Percentiles rank a stretch among this genome's conserved stretches.
Conservation (phyloP, 352 stramenopile genomes). For the Phytophthora fragariae region DNA sequence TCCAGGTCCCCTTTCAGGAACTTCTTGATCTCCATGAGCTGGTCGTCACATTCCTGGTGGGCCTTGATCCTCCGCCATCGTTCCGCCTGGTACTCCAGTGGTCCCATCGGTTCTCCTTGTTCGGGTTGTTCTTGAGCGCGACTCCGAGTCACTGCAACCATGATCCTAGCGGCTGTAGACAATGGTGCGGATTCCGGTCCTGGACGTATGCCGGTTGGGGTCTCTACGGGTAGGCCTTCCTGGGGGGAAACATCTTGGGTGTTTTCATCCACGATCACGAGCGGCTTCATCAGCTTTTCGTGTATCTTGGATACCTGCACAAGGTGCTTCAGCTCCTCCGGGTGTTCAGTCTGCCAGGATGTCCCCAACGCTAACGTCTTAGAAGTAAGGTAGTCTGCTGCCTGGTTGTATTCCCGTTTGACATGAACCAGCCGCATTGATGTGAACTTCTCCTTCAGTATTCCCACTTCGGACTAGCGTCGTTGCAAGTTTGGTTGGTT, state of each 20-base stretch:
- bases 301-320: conserved; percentile 1
- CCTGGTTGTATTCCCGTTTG: too few species aligned
- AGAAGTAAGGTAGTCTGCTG: too few species aligned
- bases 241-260: neutral
- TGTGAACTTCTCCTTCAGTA: too few species aligned
- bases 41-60: too few species aligned
- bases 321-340: neutral
- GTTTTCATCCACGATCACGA: neutral
- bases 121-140: neutral
- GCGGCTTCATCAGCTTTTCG: conserved; percentile 9
- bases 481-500: too few species aligned
- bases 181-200: neutral
- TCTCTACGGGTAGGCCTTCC: neutral
- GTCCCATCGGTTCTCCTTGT: too few species aligned
- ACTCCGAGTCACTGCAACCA: neutral
- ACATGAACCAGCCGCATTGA: too few species aligned
- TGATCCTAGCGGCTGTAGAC: neutral
- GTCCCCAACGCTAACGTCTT: neutral
- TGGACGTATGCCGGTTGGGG: neutral
- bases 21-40: neutral
- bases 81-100: too few species aligned
- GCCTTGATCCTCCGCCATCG: too few species aligned
- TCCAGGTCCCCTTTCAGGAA: conserved; percentile 5
- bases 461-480: too few species aligned
- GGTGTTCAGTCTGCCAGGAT: neutral